Percentiles rank a stretch among this genome's conserved stretches.
phyloP scores from a whole-genome alignment of 2,329 filamentous ascomycete genomes.

The Sphaceloma murrayae region DNA sequence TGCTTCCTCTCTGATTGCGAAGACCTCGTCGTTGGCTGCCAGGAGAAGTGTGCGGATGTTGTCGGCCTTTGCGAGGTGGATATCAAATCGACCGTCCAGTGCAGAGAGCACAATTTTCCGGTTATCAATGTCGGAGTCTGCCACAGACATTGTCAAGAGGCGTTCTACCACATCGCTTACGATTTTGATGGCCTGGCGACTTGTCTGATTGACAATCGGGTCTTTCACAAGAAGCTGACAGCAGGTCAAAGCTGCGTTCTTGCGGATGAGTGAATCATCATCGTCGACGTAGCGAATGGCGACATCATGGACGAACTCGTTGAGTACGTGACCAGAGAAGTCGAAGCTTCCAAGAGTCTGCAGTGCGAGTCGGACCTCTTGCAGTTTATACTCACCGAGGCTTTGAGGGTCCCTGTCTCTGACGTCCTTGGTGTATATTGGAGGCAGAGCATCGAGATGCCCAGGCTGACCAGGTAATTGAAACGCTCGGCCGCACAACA shows the following conservation, averaged over 20 bases:
- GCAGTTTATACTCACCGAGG: conserved; percentile 62
- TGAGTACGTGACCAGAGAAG: conserved; percentile 82
- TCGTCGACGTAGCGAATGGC: conserved; percentile 97
- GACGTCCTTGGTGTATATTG: conserved; percentile 55
- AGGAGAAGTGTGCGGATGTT: conserved; percentile 95
- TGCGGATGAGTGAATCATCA: conserved; percentile 84
- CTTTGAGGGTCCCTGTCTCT: conserved; percentile 79
- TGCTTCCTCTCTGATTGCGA: conserved; percentile 83
- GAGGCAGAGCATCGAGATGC: conserved; percentile 70
- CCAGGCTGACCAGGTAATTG: conserved; percentile 84
- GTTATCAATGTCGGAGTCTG: conserved; percentile 80
- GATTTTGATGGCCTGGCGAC: conserved; percentile 90
- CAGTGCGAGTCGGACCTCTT: conserved; percentile 83
- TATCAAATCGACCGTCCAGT: conserved; percentile 86
- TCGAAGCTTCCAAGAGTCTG: conserved; percentile 98
- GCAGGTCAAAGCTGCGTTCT: conserved; percentile 90
- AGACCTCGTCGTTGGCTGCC: conserved; percentile 89
- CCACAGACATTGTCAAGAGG: conserved; percentile 85
- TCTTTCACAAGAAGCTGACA: conserved; percentile 96
- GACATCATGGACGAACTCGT: conserved; percentile 97
- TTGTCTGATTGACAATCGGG: conserved; percentile 95
- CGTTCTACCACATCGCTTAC: conserved; percentile 98
- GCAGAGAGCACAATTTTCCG: conserved; percentile 79
- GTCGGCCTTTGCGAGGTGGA: conserved; percentile 92
- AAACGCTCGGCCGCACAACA: conserved; percentile 86